phyloP scores from a whole-genome alignment of 2,329 filamentous ascomycete genomes.

The Trichoderma koningii region DNA sequence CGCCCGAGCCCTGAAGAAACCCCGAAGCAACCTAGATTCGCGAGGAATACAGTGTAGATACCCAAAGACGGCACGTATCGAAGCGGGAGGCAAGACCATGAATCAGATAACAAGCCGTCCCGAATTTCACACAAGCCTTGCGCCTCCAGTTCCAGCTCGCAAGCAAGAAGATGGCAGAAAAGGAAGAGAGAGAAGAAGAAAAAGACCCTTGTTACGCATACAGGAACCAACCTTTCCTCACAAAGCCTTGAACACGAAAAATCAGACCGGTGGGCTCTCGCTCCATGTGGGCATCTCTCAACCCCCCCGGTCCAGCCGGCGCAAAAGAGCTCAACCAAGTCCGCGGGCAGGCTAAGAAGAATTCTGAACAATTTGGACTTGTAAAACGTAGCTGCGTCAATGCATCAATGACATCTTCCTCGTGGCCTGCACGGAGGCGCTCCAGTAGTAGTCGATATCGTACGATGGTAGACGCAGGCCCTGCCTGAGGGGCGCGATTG shows the following conservation, averaged over 20 bases:
- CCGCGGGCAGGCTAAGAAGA: background rate
- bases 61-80: too few relatives aligned
- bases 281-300: background rate
- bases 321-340: background rate
- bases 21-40: too few relatives aligned
- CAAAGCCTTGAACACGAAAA: background rate
- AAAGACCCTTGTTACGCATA: too few relatives aligned
- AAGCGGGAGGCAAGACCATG: too few relatives aligned
- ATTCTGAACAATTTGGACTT: background rate
- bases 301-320: slow-evolving; percentile 11
- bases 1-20: too few relatives aligned
- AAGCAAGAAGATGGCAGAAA: background rate
- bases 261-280: background rate
- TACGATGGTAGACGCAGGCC: background rate
- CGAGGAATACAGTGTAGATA: too few relatives aligned
- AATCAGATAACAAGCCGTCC: too few relatives aligned
- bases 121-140: too few relatives aligned
- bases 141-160: too few relatives aligned
- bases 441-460: background rate
- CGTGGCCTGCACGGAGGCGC: background rate
- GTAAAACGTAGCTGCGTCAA: background rate
- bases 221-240: too few relatives aligned
- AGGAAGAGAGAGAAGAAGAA: background rate
- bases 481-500: background rate
- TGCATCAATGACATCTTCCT: slow-evolving; percentile 1